These are phyloP conservation scores for Mortierella sp. DNA, from an alignment of 371 early-diverging fungal genomes.

Conservation along the genomic window DNA sequence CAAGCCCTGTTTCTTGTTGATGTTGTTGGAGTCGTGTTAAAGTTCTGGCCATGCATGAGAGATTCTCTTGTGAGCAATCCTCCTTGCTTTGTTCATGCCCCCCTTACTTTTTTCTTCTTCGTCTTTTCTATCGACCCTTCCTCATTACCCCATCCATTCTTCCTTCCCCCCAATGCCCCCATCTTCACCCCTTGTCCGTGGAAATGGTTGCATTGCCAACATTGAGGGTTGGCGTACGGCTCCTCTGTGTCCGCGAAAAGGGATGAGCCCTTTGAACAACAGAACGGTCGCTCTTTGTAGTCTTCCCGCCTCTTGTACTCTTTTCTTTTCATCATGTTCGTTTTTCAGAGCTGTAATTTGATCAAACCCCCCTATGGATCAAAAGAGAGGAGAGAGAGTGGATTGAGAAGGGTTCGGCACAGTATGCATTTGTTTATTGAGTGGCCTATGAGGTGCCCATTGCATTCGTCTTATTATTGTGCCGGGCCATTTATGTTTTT, in stretches of 20 bases:
- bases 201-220: background rate
- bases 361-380: constrained; percentile 1
- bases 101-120: constrained; percentile 15
- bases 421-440: background rate
- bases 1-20: background rate
- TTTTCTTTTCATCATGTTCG: background rate
- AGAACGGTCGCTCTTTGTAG: background rate
- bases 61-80: constrained; percentile 5
- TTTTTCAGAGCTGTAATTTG: constrained; percentile 1
- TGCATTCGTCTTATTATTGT: background rate
- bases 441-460: too few relatives aligned
- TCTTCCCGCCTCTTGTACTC: background rate
- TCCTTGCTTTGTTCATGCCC: constrained; percentile 11
- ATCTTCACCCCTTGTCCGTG: background rate
- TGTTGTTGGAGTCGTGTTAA: background rate
- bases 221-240: background rate
- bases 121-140: background rate
- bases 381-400: background rate
- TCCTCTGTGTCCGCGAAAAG: background rate
- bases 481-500: background rate
- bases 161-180: background rate
- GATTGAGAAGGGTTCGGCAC: background rate
- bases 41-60: constrained; percentile 21
- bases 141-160: too few relatives aligned
- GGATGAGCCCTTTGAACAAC: constrained; percentile 1